These are phyloP conservation scores for Trifolium fragiferum DNA, from an alignment of 306 rosid genomes.

Conservation along the genomic window DNA sequence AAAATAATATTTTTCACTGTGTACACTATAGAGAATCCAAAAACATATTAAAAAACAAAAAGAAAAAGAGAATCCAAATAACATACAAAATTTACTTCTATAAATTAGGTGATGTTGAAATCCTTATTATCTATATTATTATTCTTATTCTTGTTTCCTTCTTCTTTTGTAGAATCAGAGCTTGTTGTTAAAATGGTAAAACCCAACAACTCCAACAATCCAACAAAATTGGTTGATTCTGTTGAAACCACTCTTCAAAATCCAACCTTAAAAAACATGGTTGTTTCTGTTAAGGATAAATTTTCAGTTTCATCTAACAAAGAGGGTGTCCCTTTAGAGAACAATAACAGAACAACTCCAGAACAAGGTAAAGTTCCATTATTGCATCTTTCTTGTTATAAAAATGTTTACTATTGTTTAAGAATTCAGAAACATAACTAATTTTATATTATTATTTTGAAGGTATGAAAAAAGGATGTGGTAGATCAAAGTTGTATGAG, in stretches of 20 bases:
- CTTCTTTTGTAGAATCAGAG: slow-evolving; percentile 13
- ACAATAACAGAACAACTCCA: slow-evolving; percentile 2
- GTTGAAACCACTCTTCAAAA: slow-evolving; percentile 4
- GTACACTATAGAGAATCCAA: no score
- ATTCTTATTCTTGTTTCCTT: neutral
- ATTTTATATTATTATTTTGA: slow-evolving; percentile 27
- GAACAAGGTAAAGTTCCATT: slow-evolving; percentile 44
- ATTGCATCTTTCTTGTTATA: neutral
- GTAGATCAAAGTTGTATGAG: slow-evolving; percentile 57
- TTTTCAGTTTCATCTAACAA: slow-evolving; percentile 23
- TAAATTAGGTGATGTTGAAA: no score
- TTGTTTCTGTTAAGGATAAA: neutral
- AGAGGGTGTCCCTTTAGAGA: slow-evolving; percentile 18
- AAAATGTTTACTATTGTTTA: neutral
- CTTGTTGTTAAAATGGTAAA: slow-evolving; percentile 32
- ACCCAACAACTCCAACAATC: slow-evolving; percentile 22
- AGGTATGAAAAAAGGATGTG: slow-evolving; percentile 53
- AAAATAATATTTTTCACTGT: no score
- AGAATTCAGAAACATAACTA: neutral
- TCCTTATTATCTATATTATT: neutral
- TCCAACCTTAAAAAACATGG: neutral
- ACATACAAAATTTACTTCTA: no score
- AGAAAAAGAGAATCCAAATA: no score
- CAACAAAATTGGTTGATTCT: slow-evolving; percentile 6
- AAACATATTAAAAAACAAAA: no score